Conservation (phyloP, 768 basidiomycete species). For the Hydnum rufescens region DNA sequence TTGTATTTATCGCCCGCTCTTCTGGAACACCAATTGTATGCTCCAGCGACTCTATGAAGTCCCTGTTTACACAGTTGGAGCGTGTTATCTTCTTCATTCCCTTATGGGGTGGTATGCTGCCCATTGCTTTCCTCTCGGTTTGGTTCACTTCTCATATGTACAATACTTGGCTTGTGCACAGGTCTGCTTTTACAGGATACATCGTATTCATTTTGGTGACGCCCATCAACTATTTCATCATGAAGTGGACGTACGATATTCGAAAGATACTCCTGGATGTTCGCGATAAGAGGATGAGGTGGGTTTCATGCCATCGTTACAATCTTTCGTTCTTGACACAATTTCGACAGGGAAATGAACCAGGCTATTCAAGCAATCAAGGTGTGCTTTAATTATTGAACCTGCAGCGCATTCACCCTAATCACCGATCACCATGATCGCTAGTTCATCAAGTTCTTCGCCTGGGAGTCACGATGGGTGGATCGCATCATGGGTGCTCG, state of each 20-base stretch:
- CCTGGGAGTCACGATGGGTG: conserved; percentile 66
- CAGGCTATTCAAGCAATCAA: conserved; percentile 12
- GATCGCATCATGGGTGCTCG: conserved; percentile 41
- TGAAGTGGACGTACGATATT: background rate
- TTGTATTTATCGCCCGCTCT: too few relatives aligned
- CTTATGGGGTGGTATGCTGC: conserved; percentile 14
- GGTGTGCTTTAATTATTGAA: conserved; percentile 6
- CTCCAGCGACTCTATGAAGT: conserved; percentile 11
- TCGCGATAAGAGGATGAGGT: conserved; percentile 7
- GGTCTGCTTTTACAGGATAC: conserved; percentile 11
- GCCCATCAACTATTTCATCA: conserved; percentile 8
- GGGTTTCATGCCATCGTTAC: background rate
- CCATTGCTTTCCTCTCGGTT: too few relatives aligned
- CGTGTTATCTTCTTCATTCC: conserved; percentile 8
- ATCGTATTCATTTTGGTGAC: background rate
- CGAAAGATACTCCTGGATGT: background rate
- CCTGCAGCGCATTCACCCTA: background rate
- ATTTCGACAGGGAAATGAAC: conserved; percentile 5
- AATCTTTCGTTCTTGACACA: background rate
- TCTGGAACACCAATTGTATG: too few relatives aligned
- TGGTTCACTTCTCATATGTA: too few relatives aligned
- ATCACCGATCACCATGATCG: background rate
- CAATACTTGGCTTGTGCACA: too few relatives aligned
- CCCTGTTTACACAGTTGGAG: conserved; percentile 10
- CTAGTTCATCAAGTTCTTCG: conserved; percentile 66